Evolutionary conservation across 192 early-diverging fungal species (phyloP).

Genomic region (Geranomyces variabilis): DNA sequence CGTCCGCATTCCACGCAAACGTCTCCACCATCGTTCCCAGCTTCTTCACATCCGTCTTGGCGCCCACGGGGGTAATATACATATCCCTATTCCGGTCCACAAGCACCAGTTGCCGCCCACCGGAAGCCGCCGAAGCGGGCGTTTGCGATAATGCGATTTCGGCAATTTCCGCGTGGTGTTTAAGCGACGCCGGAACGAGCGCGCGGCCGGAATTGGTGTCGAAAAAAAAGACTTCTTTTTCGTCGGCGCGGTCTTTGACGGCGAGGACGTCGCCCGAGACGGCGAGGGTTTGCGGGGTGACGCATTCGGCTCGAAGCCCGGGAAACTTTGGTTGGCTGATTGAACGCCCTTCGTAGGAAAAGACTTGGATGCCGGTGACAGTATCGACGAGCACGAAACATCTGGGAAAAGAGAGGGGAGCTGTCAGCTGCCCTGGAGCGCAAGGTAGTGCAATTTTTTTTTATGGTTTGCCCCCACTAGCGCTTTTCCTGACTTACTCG

Average conservation of each 20-base stretch:
- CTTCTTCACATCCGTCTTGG: conserved; percentile 52
- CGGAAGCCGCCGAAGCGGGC: conserved; percentile 18
- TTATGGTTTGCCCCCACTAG: too few species aligned
- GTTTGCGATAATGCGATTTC: conserved; percentile 56
- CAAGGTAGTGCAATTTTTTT: too few species aligned
- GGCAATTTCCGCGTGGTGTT: conserved; percentile 46
- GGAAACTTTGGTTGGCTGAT: conserved; percentile 57
- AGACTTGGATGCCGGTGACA: conserved; percentile 58
- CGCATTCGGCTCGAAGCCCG: conserved; percentile 55
- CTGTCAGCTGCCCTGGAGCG: too few species aligned
- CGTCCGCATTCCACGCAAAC: conserved; percentile 60
- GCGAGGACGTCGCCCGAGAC: conserved; percentile 56
- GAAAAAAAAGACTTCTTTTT: conserved; percentile 60
- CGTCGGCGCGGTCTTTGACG: conserved; percentile 56
- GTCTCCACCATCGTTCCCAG: conserved; percentile 64
- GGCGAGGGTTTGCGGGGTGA: conserved; percentile 52
- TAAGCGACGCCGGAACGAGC: conserved; percentile 50
- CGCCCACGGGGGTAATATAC: conserved; percentile 46
- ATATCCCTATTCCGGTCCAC: conserved; percentile 65
- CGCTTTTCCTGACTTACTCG: conserved; percentile 41
- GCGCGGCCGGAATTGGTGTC: conserved; percentile 49
- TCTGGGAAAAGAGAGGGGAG: conserved; percentile 26
- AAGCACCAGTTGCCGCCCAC: conserved; percentile 50
- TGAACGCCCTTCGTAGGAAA: conserved; percentile 55
- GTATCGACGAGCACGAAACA: conserved; percentile 59